Percentiles rank a stretch among this genome's conserved stretches.
phyloP scores from a whole-genome alignment of 345 rosid species.

The Acer saccharum region DNA sequence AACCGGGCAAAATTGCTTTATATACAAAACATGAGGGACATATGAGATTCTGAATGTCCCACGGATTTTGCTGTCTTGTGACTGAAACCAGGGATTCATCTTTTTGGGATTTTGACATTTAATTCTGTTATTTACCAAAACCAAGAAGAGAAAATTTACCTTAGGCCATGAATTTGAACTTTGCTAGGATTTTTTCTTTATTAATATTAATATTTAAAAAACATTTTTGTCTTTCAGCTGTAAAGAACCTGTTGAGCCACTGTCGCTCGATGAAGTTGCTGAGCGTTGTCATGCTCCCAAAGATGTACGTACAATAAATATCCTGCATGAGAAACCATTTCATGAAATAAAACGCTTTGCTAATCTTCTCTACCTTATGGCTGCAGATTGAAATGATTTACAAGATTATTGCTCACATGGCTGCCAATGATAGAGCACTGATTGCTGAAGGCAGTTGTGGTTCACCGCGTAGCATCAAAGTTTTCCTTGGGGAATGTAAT shows the following conservation, averaged over 20 bases:
- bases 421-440: constrained; percentile 87
- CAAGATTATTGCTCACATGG: constrained; percentile 95
- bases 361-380: constrained; percentile 20
- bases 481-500: constrained; percentile 81
- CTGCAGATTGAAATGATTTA: constrained; percentile 96
- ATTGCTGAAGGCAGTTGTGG: constrained; percentile 95
- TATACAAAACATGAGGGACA: too few species aligned
- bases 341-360: constrained; percentile 4
- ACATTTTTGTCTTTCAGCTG: constrained; percentile 48
- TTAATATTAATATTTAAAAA: neutral
- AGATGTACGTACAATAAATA: constrained; percentile 46
- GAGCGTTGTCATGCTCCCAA: constrained; percentile 89
- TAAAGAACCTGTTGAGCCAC: constrained; percentile 86
- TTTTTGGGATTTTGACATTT: neutral
- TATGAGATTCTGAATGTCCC: too few species aligned
- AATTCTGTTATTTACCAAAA: neutral
- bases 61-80: too few species aligned
- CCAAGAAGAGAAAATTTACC: neutral
- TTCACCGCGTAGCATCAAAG: constrained; percentile 89
- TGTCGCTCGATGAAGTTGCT: constrained; percentile 85
- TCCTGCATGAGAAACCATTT: constrained; percentile 6
- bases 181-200: neutral
- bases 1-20: too few species aligned
- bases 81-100: neutral
- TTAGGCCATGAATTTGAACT: neutral